A percentile compares a stretch with the other conserved stretches of the same genome.
phyloP scores from a whole-genome alignment of 306 rosid genomes.

The Psophocarpus tetragonolobus region DNA sequence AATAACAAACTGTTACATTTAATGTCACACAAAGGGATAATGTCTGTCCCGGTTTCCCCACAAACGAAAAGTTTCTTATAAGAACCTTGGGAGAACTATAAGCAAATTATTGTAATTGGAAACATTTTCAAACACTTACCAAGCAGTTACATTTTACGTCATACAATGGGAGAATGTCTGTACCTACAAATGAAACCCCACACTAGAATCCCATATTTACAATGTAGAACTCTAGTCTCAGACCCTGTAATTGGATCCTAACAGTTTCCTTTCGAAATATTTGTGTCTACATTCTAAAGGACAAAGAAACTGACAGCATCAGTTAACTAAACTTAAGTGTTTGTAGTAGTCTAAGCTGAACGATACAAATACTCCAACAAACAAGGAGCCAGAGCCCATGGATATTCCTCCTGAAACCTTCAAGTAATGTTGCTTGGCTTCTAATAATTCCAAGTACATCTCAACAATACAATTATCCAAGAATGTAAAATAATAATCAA shows the following conservation, averaged over 20 bases:
- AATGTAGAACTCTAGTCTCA: not conserved
- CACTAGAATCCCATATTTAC: not conserved
- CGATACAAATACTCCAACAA: constrained; percentile 17
- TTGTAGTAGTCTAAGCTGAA: constrained; percentile 24
- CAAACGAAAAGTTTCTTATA: not conserved
- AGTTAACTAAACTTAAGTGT: not conserved
- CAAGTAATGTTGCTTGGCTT: not conserved
- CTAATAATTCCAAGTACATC: constrained; percentile 5
- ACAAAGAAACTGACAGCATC: not conserved
- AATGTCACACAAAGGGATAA: constrained; percentile 5
- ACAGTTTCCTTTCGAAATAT: not conserved
- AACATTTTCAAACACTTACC: not conserved
- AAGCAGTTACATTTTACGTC: constrained; percentile 4
- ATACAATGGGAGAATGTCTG: constrained; percentile 15
- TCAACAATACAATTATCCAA: constrained; percentile 7
- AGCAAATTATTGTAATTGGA: not conserved
- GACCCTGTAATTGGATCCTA: not conserved
- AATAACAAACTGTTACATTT: constrained; percentile 3
- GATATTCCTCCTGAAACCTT: constrained; percentile 26
- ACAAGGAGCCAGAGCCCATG: constrained; percentile 12
- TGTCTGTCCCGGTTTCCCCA: constrained; percentile 9
- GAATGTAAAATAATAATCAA: constrained; percentile 7
- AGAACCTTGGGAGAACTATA: no score
- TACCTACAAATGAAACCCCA: not conserved
- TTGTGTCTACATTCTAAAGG: not conserved